phyloP scores from a whole-genome alignment of 2,329 filamentous ascomycete genomes.

The Amauroascus verrucosus region DNA sequence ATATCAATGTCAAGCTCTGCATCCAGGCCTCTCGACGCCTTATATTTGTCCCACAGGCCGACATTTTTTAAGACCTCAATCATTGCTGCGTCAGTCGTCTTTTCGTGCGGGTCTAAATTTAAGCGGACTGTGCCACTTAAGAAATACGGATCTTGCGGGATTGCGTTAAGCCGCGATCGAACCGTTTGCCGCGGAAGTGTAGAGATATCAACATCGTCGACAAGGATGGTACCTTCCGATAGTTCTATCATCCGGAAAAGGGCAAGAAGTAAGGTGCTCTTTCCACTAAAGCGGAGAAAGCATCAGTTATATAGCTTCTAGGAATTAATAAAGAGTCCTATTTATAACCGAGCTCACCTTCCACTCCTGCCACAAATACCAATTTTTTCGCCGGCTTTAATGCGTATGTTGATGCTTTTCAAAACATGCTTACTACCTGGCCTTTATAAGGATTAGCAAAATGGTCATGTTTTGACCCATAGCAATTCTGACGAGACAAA shows the following conservation, averaged over 20 bases:
- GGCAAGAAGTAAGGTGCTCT: constrained; percentile 7
- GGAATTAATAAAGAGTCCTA: not conserved
- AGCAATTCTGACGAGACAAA: not conserved
- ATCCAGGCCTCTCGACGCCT: not conserved
- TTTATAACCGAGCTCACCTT: not conserved
- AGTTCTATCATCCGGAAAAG: constrained; percentile 5
- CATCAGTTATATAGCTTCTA: not conserved
- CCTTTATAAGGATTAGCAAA: not conserved
- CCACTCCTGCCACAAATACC: constrained; percentile 19
- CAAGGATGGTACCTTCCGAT: constrained; percentile 2
- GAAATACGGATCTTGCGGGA: not conserved
- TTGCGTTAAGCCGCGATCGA: not conserved
- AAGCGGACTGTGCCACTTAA: not conserved
- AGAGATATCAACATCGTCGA: constrained; percentile 12
- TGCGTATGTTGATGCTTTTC: constrained; percentile 9
- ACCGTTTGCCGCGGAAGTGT: constrained; percentile 5
- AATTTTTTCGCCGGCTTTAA: constrained; percentile 14
- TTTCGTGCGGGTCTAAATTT: not conserved
- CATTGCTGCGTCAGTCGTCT: not conserved
- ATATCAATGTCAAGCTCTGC: constrained; percentile 40
- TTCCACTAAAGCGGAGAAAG: constrained; percentile 7
- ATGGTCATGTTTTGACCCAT: not conserved
- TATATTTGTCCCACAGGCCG: not conserved
- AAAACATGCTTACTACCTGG: not conserved
- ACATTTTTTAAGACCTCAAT: constrained; percentile 1